phyloP scores from a whole-genome alignment of 2,329 filamentous ascomycete genomes.

The Curvularia sp. region DNA sequence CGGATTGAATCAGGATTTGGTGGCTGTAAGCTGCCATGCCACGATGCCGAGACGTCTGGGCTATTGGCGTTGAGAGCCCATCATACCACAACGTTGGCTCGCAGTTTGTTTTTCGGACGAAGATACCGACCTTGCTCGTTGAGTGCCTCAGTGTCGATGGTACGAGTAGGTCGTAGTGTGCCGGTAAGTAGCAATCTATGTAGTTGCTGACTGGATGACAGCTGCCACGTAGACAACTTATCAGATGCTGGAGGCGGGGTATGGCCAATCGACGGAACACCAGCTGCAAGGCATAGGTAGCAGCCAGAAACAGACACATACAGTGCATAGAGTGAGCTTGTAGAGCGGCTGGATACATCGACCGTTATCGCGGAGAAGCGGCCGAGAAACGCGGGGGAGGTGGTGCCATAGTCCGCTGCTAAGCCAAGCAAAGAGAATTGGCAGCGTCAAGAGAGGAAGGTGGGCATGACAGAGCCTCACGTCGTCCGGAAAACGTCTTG shows the following conservation, averaged over 20 bases:
- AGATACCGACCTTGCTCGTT: constrained; percentile 11
- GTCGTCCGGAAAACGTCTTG: neutral
- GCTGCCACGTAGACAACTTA: constrained; percentile 17
- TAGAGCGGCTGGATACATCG: constrained; percentile 5
- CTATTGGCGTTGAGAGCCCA: constrained; percentile 27
- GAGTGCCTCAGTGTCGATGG: neutral
- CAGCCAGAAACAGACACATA: constrained; percentile 1
- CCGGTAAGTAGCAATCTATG: constrained; percentile 13
- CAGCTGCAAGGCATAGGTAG: neutral
- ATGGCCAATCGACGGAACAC: constrained; percentile 15
- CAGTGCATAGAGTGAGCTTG: neutral
- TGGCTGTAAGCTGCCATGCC: constrained; percentile 28
- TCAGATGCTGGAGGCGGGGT: constrained; percentile 11
- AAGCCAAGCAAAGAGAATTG: constrained; percentile 10
- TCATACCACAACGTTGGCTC: neutral
- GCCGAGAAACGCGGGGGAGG: constrained; percentile 4
- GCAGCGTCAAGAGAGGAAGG: constrained; percentile 1
- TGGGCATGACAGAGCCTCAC: neutral
- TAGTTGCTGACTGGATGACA: constrained; percentile 13
- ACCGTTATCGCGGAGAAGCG: constrained; percentile 5
- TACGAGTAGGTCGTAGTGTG: neutral
- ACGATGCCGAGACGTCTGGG: constrained; percentile 41
- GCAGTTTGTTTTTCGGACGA: constrained; percentile 8
- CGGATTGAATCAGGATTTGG: constrained; percentile 22
- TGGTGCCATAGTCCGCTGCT: constrained; percentile 1